phyloP scores from a whole-genome alignment of 2,329 filamentous ascomycete species.

The Sclerotinia trifoliorum region DNA sequence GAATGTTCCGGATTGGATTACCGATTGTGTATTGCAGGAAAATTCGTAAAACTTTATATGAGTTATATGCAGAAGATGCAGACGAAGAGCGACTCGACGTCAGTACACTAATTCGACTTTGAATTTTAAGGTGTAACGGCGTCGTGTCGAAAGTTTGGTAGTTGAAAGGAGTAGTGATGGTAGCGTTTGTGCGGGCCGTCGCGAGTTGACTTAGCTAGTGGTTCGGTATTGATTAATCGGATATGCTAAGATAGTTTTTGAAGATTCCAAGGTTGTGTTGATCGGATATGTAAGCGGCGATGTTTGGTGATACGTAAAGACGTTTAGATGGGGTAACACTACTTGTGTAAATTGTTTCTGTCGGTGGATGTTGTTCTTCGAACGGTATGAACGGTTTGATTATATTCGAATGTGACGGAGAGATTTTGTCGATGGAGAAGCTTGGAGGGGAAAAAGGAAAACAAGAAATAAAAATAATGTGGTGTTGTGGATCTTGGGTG shows the following conservation, averaged over 20 bases:
- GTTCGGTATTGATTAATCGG: conserved; percentile 18
- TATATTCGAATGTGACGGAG: background rate
- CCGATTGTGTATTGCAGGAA: conserved; percentile 4
- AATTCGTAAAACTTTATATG: background rate
- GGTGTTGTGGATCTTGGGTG: conserved; percentile 8
- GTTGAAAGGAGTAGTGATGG: background rate
- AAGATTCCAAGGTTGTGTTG: conserved; percentile 8
- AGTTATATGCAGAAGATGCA: background rate
- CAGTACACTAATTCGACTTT: conserved; percentile 8
- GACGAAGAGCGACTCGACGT: background rate
- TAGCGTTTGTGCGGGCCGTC: conserved; percentile 20
- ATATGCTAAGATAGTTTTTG: conserved; percentile 2
- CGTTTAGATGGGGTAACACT: background rate
- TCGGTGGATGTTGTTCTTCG: background rate
- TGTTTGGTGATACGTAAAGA: background rate
- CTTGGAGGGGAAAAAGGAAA: conserved; percentile 1
- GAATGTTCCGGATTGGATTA: conserved; percentile 11
- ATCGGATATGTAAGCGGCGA: conserved; percentile 11
- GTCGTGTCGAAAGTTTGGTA: background rate
- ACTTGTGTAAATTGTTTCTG: background rate
- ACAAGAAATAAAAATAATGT: conserved; percentile 13
- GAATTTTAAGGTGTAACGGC: conserved; percentile 2
- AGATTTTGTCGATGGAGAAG: background rate
- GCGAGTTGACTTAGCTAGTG: conserved; percentile 15
- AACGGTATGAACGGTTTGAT: background rate